Evolutionary conservation across 2,329 filamentous ascomycete species (phyloP).

Genomic region (Hymenoscyphus fraxineus): DNA sequence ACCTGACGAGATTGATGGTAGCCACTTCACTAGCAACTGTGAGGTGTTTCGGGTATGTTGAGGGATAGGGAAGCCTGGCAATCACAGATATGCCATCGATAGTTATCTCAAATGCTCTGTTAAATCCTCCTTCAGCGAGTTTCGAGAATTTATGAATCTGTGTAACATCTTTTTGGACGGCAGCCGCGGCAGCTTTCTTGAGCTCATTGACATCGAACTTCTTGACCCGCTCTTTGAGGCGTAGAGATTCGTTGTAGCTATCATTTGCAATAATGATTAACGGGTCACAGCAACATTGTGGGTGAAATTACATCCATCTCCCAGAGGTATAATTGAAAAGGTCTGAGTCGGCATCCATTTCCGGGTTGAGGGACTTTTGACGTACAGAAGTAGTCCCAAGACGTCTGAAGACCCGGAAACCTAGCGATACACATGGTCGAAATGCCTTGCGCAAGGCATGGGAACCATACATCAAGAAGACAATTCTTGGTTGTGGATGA

Average conservation of each 20-base stretch:
- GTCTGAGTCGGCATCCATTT: slow-evolving; percentile 4
- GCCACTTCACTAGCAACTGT: slow-evolving; percentile 17
- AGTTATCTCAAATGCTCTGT: slow-evolving; percentile 12
- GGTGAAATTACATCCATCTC: slow-evolving; percentile 3
- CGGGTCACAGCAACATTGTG: neutral
- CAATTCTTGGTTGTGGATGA: neutral
- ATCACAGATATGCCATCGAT: slow-evolving; percentile 14
- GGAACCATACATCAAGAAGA: slow-evolving; percentile 2
- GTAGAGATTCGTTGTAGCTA: slow-evolving; percentile 14
- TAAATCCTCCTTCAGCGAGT: slow-evolving; percentile 31
- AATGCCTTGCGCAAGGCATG: slow-evolving; percentile 1
- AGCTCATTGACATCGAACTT: slow-evolving; percentile 12
- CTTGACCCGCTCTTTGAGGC: slow-evolving; percentile 12
- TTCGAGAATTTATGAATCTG: slow-evolving; percentile 11
- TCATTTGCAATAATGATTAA: neutral
- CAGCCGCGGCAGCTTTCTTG: slow-evolving; percentile 14
- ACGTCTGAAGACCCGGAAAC: neutral
- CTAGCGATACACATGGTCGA: slow-evolving; percentile 5
- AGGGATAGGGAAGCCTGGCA: slow-evolving; percentile 14
- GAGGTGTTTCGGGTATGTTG: slow-evolving; percentile 9
- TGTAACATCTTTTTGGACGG: slow-evolving; percentile 10
- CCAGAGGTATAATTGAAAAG: slow-evolving; percentile 8
- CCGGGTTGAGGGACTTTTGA: neutral
- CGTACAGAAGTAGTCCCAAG: neutral
- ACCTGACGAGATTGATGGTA: slow-evolving; percentile 13